Base-by-base conservation (phyloP, 2,329 filamentous ascomycete species). In the Aspergillus sp. region DNA sequence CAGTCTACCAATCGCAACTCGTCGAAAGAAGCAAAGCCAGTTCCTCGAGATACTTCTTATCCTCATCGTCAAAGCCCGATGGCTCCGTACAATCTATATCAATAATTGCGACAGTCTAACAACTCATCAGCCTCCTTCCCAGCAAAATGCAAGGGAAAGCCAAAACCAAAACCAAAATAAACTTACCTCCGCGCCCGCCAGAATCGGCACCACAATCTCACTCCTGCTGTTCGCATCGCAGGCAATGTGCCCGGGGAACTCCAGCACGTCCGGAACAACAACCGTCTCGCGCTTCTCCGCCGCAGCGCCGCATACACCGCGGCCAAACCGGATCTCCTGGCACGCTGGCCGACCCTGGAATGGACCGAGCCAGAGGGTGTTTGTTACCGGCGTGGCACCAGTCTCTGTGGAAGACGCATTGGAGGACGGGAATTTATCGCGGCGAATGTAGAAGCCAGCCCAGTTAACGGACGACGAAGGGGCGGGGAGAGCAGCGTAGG, bases 311-410 rank as follows among this genome's bases (percentile, higher is more conserved):
- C 79, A 81, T 5, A 81, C 79, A 7, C 79, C 79, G 42, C 71
- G 71, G 0, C 77, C 78, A 51, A 80, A 75, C 2, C 67, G 67
- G 46, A 81, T 81, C 51, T 73, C 70, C 67, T 81, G 79, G 57
- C 79, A 81, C 1, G 79, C 79, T 11, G 77, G 75, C 50, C 79
- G 78, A 9, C 79, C 79, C 34, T 78, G 76, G 66, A 81, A 81
- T 1, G 79, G 79, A 2, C 78, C 79, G 0, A 81, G 72, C 5
- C 80, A 71, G 19, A 81, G 68, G 9, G 68, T 24, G 68, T 65
- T 39, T 59, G 44, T 64, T 57, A 17, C 53, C 30, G 51, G 46
- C 20, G 52, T 27, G 15, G 56, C 48, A n/a, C 66, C 59, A 33
- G 69, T 62, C 3, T 62, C 64, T 9, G 67, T 51, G 4, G 24